Base-by-base conservation (phyloP, 2,329 filamentous ascomycete species). In the Alternaria hordeiaustralica region DNA sequence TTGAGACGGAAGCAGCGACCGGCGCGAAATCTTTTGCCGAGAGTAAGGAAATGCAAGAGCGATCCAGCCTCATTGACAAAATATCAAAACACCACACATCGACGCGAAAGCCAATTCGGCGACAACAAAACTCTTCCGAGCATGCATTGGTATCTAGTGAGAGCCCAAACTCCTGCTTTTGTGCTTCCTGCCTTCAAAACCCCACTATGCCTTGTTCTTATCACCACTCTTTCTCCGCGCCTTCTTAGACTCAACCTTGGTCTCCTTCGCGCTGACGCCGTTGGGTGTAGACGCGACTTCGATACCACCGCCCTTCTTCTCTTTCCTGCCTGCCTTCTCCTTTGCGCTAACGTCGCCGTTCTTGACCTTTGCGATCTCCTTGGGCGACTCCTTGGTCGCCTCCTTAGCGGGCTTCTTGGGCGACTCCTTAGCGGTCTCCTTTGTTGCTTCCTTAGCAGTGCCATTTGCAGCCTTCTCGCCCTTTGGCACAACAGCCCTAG, bases 401-500 rank as follows among this genome's bases (percentile, higher is more conserved):
- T 75, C 69, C 64, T 67, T 68, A 25, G 53, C 61, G 1, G 41
- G 49, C 55, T 75, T 71, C 63, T 68, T 68, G 23, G 68, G 33
- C 6, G 47, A 60, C 60, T 75, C 70, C 64, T 68, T 68, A 10
- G 68, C 68, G 25, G 45, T 41, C n/a, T 59, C 53, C 28, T 58
- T 30, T 8, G 41, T 8, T 12, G 49, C 50, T 46, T 69, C 58
- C 59, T 67, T 68, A 20, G 47, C 55, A 7, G 49, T 55, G 45
- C 74, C 74, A 58, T 72, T 70, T 60, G 58, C 43, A 8, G 46
- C 33, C 46, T 67, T 69, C n/a, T 67, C 64, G 4, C 58, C 67
- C 61, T 76, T 78, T 60, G 56, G 61, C 46, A 66, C 63, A 4
- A 73, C 50, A 2, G 79, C 78, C 67, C 80, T 84, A 0, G 83